These are phyloP conservation scores for Cryptococcus sp. DNA, from an alignment of 1,284 basidiomycete genomes.

Conservation along the genomic window DNA sequence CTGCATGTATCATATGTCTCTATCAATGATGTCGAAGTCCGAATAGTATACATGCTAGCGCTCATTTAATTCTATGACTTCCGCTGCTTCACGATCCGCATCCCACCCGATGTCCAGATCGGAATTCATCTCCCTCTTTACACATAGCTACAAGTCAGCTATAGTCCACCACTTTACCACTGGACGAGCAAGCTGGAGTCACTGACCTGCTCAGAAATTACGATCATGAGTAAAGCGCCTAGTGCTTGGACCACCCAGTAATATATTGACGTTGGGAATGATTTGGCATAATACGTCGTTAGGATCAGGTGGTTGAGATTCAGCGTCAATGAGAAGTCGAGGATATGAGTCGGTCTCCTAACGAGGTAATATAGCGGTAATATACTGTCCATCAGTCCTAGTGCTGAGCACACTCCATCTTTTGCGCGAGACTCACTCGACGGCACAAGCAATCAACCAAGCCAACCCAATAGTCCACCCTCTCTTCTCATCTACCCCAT, in stretches of 20 bases:
- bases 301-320: slow-evolving; percentile 84
- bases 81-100: slow-evolving; percentile 16
- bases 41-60: slow-evolving; percentile 7
- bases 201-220: slow-evolving; percentile 71
- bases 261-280: slow-evolving; percentile 82
- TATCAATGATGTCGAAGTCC: too few species aligned
- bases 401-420: not conserved
- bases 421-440: slow-evolving; percentile 62
- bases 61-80: slow-evolving; percentile 31
- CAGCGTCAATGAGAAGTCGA: slow-evolving; percentile 89
- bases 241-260: slow-evolving; percentile 75
- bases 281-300: slow-evolving; percentile 83
- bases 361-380: slow-evolving; percentile 81
- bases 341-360: slow-evolving; percentile 83
- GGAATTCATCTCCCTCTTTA: slow-evolving; percentile 85
- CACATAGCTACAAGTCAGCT: slow-evolving; percentile 58
- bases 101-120: slow-evolving; percentile 58
- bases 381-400: slow-evolving; percentile 56
- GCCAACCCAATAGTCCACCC: slow-evolving; percentile 82
- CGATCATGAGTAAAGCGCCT: slow-evolving; percentile 69
- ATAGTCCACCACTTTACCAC: too few species aligned
- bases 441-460: slow-evolving; percentile 72
- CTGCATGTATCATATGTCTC: too few species aligned
- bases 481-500: slow-evolving; percentile 62
- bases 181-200: not conserved